phyloP scores from a whole-genome alignment of 768 basidiomycete genomes.

The Tylopilus felleus region DNA sequence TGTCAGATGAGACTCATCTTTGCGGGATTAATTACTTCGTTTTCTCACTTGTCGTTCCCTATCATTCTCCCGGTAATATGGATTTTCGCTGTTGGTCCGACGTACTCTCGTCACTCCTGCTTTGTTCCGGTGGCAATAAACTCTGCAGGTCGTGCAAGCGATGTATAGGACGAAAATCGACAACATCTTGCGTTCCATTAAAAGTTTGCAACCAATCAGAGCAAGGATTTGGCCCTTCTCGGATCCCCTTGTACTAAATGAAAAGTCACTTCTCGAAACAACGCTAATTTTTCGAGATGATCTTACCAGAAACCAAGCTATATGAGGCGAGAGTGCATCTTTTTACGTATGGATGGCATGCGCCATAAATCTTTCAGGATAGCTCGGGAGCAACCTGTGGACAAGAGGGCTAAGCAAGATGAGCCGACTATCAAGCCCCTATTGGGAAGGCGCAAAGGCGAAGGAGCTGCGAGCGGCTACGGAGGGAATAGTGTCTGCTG shows the following conservation, averaged over 20 bases:
- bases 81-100: slow-evolving; percentile 2
- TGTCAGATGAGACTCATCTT: background rate
- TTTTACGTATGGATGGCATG: slow-evolving; percentile 10
- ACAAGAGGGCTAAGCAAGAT: background rate
- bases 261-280: background rate
- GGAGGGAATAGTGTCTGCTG: background rate
- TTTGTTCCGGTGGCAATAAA: slow-evolving; percentile 20
- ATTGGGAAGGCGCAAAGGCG: background rate
- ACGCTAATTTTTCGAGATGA: background rate
- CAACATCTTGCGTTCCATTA: background rate
- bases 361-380: background rate
- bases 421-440: background rate
- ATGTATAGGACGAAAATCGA: slow-evolving; percentile 3
- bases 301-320: background rate
- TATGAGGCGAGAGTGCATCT: no score
- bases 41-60: background rate
- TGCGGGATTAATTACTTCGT: slow-evolving; percentile 6
- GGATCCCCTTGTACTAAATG: background rate
- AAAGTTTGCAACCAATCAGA: background rate
- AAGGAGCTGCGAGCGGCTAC: background rate
- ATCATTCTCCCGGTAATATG: background rate
- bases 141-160: slow-evolving; percentile 8
- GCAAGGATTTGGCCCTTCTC: background rate
- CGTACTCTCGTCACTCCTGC: background rate
- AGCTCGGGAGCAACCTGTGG: background rate